Base-by-base conservation (phyloP, 192 early-diverging fungal species). In the Linnemannia exigua region DNA sequence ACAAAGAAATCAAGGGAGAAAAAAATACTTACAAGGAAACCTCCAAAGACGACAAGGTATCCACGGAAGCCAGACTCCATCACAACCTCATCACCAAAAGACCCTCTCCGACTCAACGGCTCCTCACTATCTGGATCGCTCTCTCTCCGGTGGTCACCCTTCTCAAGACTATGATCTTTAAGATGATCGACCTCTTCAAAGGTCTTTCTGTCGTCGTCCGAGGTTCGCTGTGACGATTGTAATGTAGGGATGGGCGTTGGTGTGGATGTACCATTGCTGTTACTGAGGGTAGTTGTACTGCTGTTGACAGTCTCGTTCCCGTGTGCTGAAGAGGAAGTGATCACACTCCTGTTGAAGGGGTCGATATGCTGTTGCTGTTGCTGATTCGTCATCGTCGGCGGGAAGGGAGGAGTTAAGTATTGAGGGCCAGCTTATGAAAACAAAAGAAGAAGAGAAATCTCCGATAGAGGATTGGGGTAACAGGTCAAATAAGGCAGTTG, bases 51-150 rank as follows among this genome's bases (percentile, higher is more conserved):
- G 16, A 83, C 81, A 9, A 77, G 48, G n/a, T 74, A 74, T 51
- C 81, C 76, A 22, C 81, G 75, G 22, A n/a, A 25, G 31, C 81
- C 81, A 74, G 75, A 73, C 71, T 83, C 81, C 81, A 83, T 83
- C 4, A 83, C 76, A 20, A 77, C 76, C 58, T 22, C 80, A 16
- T 82, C 75, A 8, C n/a, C 72, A 28, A 79, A 22, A 25, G 28
- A 37, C 25, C 11, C 38, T 63, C 2, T 31, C 28, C 28, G 9
- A 25, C 58, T 63, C 8, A 63, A 25, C 15, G 58, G 12, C 28
- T 31, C 28, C 58, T 63, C 58, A 25, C 11, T 63, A 1, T 12
- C 0, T 2, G 58, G 9, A 16, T 63, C 58, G 14, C 28, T 63
- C 28, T 3, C 58, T 63, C 28, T 31, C 58, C 25, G 9, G 54